Evolutionary conservation across 345 rosid genomes (phyloP).

Genomic region (Capsella bursapastoris): DNA sequence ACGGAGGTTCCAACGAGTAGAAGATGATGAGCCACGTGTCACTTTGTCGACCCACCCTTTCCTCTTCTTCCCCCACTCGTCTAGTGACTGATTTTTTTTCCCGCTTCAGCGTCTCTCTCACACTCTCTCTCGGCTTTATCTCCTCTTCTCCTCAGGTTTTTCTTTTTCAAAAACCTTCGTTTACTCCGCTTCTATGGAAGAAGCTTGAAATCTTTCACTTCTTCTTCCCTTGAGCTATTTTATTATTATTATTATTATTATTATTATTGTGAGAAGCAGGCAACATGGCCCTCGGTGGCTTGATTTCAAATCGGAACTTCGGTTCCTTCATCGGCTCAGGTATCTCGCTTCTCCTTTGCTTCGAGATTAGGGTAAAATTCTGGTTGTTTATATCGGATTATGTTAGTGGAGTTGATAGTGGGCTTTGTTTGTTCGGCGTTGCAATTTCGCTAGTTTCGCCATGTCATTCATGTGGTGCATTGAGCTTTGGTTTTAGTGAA

Average conservation of each 20-base stretch:
- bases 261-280: background rate
- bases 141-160: slow-evolving; percentile 42
- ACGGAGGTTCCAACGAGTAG: slow-evolving; percentile 47
- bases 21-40: slow-evolving; percentile 78
- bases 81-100: slow-evolving; percentile 46
- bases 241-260: background rate
- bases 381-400: background rate
- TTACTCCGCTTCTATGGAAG: slow-evolving; percentile 35
- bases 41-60: slow-evolving; percentile 53
- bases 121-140: slow-evolving; percentile 30
- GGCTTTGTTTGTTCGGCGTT: background rate
- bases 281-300: slow-evolving; percentile 78
- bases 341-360: slow-evolving; percentile 13
- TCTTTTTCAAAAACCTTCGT: slow-evolving; percentile 5
- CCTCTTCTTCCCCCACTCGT: slow-evolving; percentile 50
- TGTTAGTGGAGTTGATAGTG: background rate
- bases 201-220: slow-evolving; percentile 37
- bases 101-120: slow-evolving; percentile 50
- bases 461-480: slow-evolving; percentile 6
- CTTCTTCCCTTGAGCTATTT: background rate
- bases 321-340: slow-evolving; percentile 69
- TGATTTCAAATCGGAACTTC: slow-evolving; percentile 71
- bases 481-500: background rate
- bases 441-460: background rate
- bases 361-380: background rate